Evolutionary conservation across 2,329 filamentous ascomycete genomes (phyloP).

Genomic region (Xylaria sp.): DNA sequence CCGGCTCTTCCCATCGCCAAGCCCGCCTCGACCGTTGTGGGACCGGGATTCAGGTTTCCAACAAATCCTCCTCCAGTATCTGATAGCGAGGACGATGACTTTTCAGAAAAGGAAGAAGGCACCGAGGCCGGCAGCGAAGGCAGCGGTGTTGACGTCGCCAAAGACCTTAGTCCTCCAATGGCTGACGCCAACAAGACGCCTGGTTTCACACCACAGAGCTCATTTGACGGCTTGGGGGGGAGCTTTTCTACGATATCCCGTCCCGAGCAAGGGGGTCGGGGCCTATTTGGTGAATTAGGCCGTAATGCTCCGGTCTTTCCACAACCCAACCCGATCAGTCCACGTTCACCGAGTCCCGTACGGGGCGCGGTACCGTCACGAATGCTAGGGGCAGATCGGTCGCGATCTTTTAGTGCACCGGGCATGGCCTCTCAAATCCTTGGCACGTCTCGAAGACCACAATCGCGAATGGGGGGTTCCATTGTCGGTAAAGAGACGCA

Average conservation of each 20-base stretch:
- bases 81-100: constrained; percentile 47
- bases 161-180: constrained; percentile 60
- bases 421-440: constrained; percentile 60
- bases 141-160: constrained; percentile 66
- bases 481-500: constrained; percentile 44
- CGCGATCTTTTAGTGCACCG: constrained; percentile 63
- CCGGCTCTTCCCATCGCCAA: constrained; percentile 31
- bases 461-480: constrained; percentile 42
- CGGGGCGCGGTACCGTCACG: constrained; percentile 59
- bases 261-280: constrained; percentile 47
- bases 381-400: constrained; percentile 51
- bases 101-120: constrained; percentile 51
- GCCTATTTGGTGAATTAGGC: constrained; percentile 59
- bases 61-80: constrained; percentile 35
- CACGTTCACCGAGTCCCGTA: constrained; percentile 73
- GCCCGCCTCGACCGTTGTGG: constrained; percentile 21
- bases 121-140: constrained; percentile 55
- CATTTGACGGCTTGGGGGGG: constrained; percentile 53
- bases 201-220: constrained; percentile 60
- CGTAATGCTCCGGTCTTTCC: constrained; percentile 57
- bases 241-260: constrained; percentile 52
- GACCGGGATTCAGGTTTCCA: constrained; percentile 37
- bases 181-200: constrained; percentile 49
- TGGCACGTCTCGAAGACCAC: constrained; percentile 42
- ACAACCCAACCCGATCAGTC: constrained; percentile 58